Conservation (phyloP, 257 asterid species). For the Pogostemon cablin region DNA sequence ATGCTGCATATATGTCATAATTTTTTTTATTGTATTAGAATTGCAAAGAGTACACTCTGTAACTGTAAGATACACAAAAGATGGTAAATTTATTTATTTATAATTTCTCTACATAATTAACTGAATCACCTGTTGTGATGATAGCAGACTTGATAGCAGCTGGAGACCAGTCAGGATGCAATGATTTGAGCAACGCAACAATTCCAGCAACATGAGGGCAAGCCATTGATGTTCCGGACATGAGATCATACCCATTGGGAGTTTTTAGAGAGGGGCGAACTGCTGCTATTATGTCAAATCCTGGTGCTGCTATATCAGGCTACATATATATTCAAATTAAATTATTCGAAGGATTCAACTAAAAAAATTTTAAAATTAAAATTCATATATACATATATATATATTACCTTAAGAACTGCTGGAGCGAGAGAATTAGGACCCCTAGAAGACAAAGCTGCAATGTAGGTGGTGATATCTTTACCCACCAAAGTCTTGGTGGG, state of each 20-base stretch:
- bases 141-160: slow-evolving; percentile 42
- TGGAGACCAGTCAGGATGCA: slow-evolving; percentile 49
- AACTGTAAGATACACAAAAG: background rate
- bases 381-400: background rate
- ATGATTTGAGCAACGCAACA: slow-evolving; percentile 39
- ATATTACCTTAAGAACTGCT: slow-evolving; percentile 40
- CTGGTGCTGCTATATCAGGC: slow-evolving; percentile 58
- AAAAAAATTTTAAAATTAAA: background rate
- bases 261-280: background rate
- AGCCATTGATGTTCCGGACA: slow-evolving; percentile 47
- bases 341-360: background rate
- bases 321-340: slow-evolving; percentile 7
- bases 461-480: slow-evolving; percentile 31
- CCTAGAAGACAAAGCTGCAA: slow-evolving; percentile 43
- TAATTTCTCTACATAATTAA: no score
- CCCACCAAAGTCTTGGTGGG: slow-evolving; percentile 43
- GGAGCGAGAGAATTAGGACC: slow-evolving; percentile 50
- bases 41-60: background rate
- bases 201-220: slow-evolving; percentile 47
- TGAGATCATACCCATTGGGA: background rate
- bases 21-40: background rate
- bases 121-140: slow-evolving; percentile 38
- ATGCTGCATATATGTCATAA: slow-evolving; percentile 29
- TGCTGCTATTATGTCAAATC: slow-evolving; percentile 48
- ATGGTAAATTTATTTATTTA: no score